Base-by-base conservation (phyloP, 2,329 filamentous ascomycete species). In the Colletotrichum sp. region DNA sequence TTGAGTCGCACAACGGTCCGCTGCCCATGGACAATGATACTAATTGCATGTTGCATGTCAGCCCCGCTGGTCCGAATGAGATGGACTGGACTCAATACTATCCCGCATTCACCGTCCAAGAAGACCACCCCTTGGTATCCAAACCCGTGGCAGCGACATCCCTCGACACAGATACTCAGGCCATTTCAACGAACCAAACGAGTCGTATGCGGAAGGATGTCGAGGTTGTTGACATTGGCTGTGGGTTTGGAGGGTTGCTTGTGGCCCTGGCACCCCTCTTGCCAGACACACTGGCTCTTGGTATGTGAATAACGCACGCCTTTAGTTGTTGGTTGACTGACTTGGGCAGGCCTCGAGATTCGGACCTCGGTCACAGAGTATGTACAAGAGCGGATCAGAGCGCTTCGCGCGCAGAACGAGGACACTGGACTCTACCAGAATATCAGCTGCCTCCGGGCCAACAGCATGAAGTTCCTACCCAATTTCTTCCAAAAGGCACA, bases 401-500 rank as follows among this genome's bases (percentile, higher is more conserved):
- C 96, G 6, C 89, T 99, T 22, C 93, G 97, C 6, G 87, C 88
- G 15, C 93, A 96, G 81, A 90, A 91, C 78, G 81, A 86, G 8
- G 86, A 87, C 8, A 82, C 83, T 32, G 84, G 86, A 67, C 84
- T 87, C 63, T 99, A 95, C 84, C 94, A 98, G 82, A 99, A 99
- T 84, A 93, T 96, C 70, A 93, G 94, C 39, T 98, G 95, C 82
- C 88, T 99, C 64, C 93, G 97, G 77, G 95, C 95, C 79, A 99
- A 99, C 87, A 95, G 95, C 7, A 99, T 99, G 97, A 99, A 99
- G 84, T 99, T 99, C 85, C 89, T 99, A n/a, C 96, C 98, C 77
- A 99, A 99, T 83, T 98, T 98, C 89, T 99, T 99, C 89, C 88
- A 86, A 71, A 94, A 93, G 81, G 89, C 87, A 16, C 96, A 98